phyloP scores from a whole-genome alignment of 2,329 filamentous ascomycete genomes.

The Aspergillus fumigatiaffinis region DNA sequence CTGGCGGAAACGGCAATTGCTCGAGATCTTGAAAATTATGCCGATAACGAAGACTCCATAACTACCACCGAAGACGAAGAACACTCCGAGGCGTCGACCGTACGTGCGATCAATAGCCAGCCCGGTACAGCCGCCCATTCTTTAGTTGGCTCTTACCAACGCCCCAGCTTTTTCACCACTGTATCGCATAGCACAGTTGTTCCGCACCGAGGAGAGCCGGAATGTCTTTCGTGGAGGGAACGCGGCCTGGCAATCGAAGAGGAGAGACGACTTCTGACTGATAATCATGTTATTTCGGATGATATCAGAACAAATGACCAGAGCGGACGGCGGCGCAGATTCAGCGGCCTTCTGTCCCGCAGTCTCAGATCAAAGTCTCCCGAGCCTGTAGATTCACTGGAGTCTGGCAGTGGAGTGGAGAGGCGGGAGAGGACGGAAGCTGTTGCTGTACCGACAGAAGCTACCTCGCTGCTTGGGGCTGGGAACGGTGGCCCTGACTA shows the following conservation, averaged over 20 bases:
- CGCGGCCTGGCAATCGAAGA: slow-evolving; percentile 52
- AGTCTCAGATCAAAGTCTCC: not conserved
- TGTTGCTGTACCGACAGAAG: slow-evolving; percentile 36
- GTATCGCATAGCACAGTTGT: slow-evolving; percentile 67
- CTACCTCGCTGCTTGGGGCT: slow-evolving; percentile 45
- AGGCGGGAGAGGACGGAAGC: slow-evolving; percentile 8
- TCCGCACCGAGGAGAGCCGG: slow-evolving; percentile 43
- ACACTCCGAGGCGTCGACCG: slow-evolving; percentile 34
- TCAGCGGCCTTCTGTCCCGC: slow-evolving; percentile 19
- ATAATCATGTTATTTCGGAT: slow-evolving; percentile 56
- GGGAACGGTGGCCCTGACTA: slow-evolving; percentile 44
- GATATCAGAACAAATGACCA: slow-evolving; percentile 37
- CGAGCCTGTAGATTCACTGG: slow-evolving; percentile 5
- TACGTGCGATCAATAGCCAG: slow-evolving; percentile 39
- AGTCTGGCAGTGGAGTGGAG: slow-evolving; percentile 2
- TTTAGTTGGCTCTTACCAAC: slow-evolving; percentile 65
- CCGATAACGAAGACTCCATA: slow-evolving; percentile 49
- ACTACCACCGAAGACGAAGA: slow-evolving; percentile 37
- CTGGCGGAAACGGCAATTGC: slow-evolving; percentile 64
- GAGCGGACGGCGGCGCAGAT: slow-evolving; percentile 19
- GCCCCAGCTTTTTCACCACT: slow-evolving; percentile 72
- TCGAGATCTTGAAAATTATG: slow-evolving; percentile 62
- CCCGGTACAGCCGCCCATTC: slow-evolving; percentile 41
- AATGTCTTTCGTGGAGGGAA: slow-evolving; percentile 50
- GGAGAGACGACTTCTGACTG: slow-evolving; percentile 55